Evolutionary conservation across 306 rosid species (phyloP).

Genomic region (Ammopiptanthus mongolicus): DNA sequence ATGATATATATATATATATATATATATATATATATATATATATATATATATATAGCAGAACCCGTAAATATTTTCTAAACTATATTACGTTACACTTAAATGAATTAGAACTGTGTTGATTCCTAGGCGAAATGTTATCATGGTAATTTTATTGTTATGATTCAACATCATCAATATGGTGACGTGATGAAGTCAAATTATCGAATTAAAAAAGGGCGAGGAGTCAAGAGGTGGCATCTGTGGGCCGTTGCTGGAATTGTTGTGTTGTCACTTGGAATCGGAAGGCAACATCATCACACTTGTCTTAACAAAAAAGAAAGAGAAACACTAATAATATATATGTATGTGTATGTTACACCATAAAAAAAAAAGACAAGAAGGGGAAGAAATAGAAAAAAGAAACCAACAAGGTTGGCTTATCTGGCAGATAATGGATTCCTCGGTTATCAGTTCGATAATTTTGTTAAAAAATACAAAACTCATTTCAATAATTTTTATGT

Average conservation of each 20-base stretch:
- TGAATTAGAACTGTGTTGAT: not conserved
- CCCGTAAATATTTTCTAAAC: too few species aligned
- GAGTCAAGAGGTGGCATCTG: not conserved
- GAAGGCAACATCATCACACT: conserved; percentile 26
- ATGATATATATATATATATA: too few species aligned
- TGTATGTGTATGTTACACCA: not conserved
- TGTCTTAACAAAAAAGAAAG: conserved; percentile 24
- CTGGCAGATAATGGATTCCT: too few species aligned
- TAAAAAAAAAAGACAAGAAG: conserved; percentile 19
- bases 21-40: too few species aligned
- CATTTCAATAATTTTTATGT: too few species aligned
- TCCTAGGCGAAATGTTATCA: not conserved
- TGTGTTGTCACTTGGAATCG: conserved; percentile 4
- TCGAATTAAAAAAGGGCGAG: not conserved
- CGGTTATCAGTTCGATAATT: too few species aligned
- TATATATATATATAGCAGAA: too few species aligned
- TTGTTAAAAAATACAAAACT: too few species aligned
- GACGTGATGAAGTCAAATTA: not conserved
- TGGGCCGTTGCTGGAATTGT: conserved; percentile 1
- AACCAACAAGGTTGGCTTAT: too few species aligned
- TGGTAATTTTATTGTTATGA: not conserved
- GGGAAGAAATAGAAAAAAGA: conserved; percentile 4
- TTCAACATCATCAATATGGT: not conserved
- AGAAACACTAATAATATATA: not conserved
- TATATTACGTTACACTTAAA: too few species aligned